Conservation (phyloP, 108 stramenopile genomes). For the Discostella pseudostelligera region DNA sequence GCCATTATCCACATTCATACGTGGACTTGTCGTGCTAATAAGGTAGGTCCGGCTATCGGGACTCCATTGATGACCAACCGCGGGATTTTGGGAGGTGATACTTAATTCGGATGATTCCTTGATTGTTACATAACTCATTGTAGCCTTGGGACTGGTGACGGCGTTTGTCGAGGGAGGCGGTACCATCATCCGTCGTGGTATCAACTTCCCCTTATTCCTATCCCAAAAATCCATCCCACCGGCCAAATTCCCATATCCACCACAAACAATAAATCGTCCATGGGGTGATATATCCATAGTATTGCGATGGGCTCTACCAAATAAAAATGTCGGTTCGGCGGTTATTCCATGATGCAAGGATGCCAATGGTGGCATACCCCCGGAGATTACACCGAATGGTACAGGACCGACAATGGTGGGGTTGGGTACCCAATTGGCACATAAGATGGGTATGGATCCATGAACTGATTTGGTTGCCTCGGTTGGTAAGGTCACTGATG, state of each 20-base stretch:
- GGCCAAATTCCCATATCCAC: constrained; percentile 84
- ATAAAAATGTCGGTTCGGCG: constrained; percentile 90
- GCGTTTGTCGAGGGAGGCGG: constrained; percentile 43
- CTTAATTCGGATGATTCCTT: constrained; percentile 54
- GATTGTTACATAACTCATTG: constrained; percentile 25
- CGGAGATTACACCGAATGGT: constrained; percentile 87
- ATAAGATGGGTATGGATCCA: constrained; percentile 68
- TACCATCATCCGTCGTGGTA: constrained; percentile 57
- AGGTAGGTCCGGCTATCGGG: constrained; percentile 90
- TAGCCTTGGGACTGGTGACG: constrained; percentile 30
- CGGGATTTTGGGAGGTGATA: constrained; percentile 55
- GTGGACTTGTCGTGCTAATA: constrained; percentile 90
- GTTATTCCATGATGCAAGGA: constrained; percentile 89
- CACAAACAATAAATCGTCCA: constrained; percentile 87
- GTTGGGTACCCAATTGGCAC: constrained; percentile 89
- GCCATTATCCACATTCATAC: constrained; percentile 99
- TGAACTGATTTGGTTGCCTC: constrained; percentile 31
- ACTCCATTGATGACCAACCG: constrained; percentile 91
- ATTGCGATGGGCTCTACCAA: constrained; percentile 94
- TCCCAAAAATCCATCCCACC: constrained; percentile 98
- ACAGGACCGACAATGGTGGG: constrained; percentile 55
- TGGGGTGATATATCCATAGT: constrained; percentile 87
- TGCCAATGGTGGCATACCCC: constrained; percentile 88
- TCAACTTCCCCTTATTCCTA: constrained; percentile 79
- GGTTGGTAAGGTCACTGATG: constrained; percentile 69